phyloP scores from a whole-genome alignment of 495 filamentous ascomycete genomes.

The Penicillium desertorum region DNA sequence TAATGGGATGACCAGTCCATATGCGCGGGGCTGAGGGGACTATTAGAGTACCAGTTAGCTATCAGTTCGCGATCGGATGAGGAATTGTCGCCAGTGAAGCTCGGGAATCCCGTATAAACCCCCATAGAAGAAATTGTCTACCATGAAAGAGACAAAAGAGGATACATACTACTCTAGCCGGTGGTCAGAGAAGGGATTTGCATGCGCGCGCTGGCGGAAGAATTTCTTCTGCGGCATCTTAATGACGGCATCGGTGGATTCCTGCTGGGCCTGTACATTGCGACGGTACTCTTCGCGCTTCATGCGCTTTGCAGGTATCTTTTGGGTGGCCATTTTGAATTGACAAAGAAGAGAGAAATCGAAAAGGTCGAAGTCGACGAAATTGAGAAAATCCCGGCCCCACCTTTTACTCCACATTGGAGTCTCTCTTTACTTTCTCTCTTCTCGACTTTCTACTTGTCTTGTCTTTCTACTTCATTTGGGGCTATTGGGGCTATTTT shows the following conservation, averaged over 20 bases:
- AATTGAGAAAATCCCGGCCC: conserved; percentile 18
- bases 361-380: conserved; percentile 6
- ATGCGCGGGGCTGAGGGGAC: conserved; percentile 72
- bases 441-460: conserved; percentile 5
- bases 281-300: conserved; percentile 73
- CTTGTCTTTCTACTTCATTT: neutral
- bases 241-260: conserved; percentile 32
- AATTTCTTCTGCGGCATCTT: conserved; percentile 87
- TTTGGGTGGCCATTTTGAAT: neutral
- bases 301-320: conserved; percentile 59
- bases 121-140: neutral
- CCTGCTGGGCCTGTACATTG: conserved; percentile 30
- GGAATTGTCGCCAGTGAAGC: conserved; percentile 1
- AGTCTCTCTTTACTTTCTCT: conserved; percentile 1
- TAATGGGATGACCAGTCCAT: conserved; percentile 92
- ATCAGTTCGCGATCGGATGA: neutral
- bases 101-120: neutral
- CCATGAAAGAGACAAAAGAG: neutral
- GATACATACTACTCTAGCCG: conserved; percentile 72
- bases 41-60: conserved; percentile 37
- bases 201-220: conserved; percentile 94
- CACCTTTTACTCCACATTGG: conserved; percentile 12
- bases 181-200: conserved; percentile 97
- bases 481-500: neutral
- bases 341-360: conserved; percentile 6